These are phyloP conservation scores for Pseudonectria foliicola DNA, from an alignment of 2,329 filamentous ascomycete species.

Conservation along the genomic window DNA sequence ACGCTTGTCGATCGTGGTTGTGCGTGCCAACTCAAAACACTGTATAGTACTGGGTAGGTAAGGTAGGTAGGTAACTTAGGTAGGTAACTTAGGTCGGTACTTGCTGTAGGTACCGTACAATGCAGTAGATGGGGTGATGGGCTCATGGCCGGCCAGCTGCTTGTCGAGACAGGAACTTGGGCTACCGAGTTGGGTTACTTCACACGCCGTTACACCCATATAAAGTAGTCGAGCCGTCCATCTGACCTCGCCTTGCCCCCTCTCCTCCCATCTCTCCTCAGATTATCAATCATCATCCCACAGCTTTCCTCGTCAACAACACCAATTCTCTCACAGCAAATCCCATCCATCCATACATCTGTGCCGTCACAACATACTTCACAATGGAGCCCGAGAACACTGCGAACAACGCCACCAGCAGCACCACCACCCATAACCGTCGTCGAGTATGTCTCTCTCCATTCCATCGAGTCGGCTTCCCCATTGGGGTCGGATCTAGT, in stretches of 20 bases:
- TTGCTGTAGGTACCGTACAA: too few relatives aligned
- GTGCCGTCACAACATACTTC: not conserved
- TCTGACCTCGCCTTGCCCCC: slow-evolving; percentile 2
- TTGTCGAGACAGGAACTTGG: too few relatives aligned
- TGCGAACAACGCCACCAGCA: slow-evolving; percentile 10
- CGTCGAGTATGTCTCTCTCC: slow-evolving; percentile 20
- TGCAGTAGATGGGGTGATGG: too few relatives aligned
- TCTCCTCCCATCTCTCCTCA: slow-evolving; percentile 6
- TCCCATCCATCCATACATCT: not conserved
- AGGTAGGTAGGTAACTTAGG: too few relatives aligned
- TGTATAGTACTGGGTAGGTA: too few relatives aligned
- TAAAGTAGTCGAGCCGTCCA: not conserved
- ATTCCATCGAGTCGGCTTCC: not conserved
- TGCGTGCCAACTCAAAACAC: too few relatives aligned
- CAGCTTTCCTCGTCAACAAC: not conserved
- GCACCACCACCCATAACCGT: slow-evolving; percentile 15
- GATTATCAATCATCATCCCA: slow-evolving; percentile 1
- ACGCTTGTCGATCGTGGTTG: too few relatives aligned
- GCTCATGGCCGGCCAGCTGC: too few relatives aligned
- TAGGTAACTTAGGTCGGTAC: too few relatives aligned
- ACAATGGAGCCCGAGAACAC: slow-evolving; percentile 25
- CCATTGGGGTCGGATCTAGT: too few relatives aligned
- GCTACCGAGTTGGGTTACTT: too few relatives aligned
- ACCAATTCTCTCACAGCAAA: slow-evolving; percentile 1
- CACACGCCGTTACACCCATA: too few relatives aligned